phyloP scores from a whole-genome alignment of 1,284 basidiomycete genomes.

The Inonotus hispidus region DNA sequence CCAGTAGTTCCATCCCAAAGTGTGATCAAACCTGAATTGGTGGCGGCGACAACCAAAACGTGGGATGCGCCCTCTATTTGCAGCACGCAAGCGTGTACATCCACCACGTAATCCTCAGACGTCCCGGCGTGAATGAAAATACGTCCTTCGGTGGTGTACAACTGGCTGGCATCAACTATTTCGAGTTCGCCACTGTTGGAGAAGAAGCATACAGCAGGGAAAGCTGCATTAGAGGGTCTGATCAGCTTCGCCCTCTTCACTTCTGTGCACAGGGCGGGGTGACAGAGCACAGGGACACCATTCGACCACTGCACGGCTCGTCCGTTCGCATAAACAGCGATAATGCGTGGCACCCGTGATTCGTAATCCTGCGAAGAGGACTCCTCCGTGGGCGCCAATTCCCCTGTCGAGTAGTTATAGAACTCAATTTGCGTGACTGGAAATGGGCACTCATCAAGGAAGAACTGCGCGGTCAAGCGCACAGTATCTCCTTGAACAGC shows the following conservation, averaged over 20 bases:
- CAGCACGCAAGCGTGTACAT: constrained; percentile 46
- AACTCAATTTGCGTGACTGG: constrained; percentile 30
- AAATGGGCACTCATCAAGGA: constrained; percentile 40
- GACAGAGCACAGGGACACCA: not conserved
- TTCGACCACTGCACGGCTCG: constrained; percentile 44
- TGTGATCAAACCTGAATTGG: constrained; percentile 61
- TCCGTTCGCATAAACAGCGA: constrained; percentile 54
- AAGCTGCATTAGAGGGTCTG: constrained; percentile 39
- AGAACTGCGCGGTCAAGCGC: constrained; percentile 39
- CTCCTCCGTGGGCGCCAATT: not conserved
- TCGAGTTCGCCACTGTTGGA: constrained; percentile 62
- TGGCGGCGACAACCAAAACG: constrained; percentile 55
- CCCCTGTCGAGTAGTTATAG: not conserved
- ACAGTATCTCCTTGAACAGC: constrained; percentile 38
- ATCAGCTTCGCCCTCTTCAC: constrained; percentile 35
- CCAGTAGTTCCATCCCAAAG: constrained; percentile 62
- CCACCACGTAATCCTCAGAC: constrained; percentile 45
- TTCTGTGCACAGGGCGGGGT: not conserved
- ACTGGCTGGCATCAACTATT: constrained; percentile 36
- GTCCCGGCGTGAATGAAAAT: constrained; percentile 43
- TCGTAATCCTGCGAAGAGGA: constrained; percentile 4
- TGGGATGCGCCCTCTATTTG: constrained; percentile 44
- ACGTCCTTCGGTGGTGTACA: constrained; percentile 31
- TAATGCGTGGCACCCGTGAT: constrained; percentile 28
- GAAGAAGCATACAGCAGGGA: constrained; percentile 50